phyloP scores from a whole-genome alignment of 768 basidiomycete species.

The Mycena galericulata region DNA sequence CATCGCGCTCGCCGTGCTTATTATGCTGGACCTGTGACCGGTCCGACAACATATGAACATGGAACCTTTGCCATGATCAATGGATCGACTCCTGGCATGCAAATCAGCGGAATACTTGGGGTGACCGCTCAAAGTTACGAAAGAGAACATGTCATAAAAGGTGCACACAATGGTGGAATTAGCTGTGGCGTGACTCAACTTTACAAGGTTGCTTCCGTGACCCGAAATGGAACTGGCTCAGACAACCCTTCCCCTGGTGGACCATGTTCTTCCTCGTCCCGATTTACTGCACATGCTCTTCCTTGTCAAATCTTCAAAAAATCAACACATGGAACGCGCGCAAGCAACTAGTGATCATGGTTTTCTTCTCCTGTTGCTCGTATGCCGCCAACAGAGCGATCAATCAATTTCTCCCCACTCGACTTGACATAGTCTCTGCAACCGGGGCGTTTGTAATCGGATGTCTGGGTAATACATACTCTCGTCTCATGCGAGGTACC shows the following conservation, averaged over 20 bases:
- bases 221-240: slow-evolving; percentile 80
- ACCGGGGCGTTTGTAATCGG: slow-evolving; percentile 85
- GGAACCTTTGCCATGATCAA: slow-evolving; percentile 66
- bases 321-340: slow-evolving; percentile 40
- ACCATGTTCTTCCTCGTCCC: slow-evolving; percentile 83
- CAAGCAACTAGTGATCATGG: slow-evolving; percentile 79
- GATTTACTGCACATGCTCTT: slow-evolving; percentile 77
- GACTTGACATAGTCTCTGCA: slow-evolving; percentile 81
- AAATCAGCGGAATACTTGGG: slow-evolving; percentile 60
- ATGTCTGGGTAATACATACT: slow-evolving; percentile 85
- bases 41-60: slow-evolving; percentile 60
- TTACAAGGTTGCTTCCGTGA: slow-evolving; percentile 80
- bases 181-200: slow-evolving; percentile 37
- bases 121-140: slow-evolving; percentile 50
- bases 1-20: slow-evolving; percentile 63
- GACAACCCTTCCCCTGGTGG: slow-evolving; percentile 86
- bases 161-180: slow-evolving; percentile 43
- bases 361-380: slow-evolving; percentile 79
- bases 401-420: slow-evolving; percentile 69
- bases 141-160: slow-evolving; percentile 61
- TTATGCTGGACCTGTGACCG: slow-evolving; percentile 57
- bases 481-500: slow-evolving; percentile 78
- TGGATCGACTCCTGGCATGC: slow-evolving; percentile 52
- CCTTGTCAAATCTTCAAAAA: slow-evolving; percentile 83
- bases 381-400: slow-evolving; percentile 78